Evolutionary conservation across 2,329 filamentous ascomycete genomes (phyloP).

Genomic region (Periconia digitata): DNA sequence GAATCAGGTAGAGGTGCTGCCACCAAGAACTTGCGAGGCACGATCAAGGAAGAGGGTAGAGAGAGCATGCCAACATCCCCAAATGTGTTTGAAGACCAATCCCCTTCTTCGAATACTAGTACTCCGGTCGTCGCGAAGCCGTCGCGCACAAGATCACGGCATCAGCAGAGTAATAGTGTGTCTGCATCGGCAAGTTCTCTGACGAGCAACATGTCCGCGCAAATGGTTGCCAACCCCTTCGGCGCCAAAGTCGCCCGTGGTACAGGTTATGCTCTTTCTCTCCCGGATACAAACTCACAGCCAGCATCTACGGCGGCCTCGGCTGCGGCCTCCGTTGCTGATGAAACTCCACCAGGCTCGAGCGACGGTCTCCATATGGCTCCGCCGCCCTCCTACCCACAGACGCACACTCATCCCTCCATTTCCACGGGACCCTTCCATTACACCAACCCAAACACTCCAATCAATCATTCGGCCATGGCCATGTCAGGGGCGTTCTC

Average conservation of each 20-base stretch:
- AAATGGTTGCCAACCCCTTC: constrained; percentile 28
- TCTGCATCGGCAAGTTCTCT: constrained; percentile 37
- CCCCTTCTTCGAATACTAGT: constrained; percentile 30
- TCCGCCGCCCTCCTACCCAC: constrained; percentile 31
- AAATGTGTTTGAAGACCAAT: constrained; percentile 24
- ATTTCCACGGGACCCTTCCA: constrained; percentile 24
- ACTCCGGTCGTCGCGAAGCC: constrained; percentile 40
- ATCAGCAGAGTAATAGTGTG: constrained; percentile 36
- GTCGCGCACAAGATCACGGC: constrained; percentile 22
- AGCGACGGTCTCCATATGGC: constrained; percentile 41
- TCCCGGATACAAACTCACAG: constrained; percentile 29
- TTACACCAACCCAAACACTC: constrained; percentile 26
- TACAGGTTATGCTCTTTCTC: constrained; percentile 23
- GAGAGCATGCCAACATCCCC: constrained; percentile 28
- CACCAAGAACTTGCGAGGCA: constrained; percentile 28
- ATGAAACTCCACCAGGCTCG: constrained; percentile 40
- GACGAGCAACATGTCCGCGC: constrained; percentile 29
- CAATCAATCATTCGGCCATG: constrained; percentile 27
- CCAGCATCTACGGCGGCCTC: constrained; percentile 34
- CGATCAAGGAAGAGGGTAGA: constrained; percentile 26
- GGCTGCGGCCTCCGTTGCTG: constrained; percentile 31
- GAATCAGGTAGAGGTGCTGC: constrained; percentile 35
- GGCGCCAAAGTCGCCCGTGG: constrained; percentile 16
- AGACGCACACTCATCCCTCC: constrained; percentile 27
- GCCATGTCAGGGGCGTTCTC: constrained; percentile 21